Base-by-base conservation (phyloP, 805 yeast species). In the Teunomyces aglyptinius region DNA sequence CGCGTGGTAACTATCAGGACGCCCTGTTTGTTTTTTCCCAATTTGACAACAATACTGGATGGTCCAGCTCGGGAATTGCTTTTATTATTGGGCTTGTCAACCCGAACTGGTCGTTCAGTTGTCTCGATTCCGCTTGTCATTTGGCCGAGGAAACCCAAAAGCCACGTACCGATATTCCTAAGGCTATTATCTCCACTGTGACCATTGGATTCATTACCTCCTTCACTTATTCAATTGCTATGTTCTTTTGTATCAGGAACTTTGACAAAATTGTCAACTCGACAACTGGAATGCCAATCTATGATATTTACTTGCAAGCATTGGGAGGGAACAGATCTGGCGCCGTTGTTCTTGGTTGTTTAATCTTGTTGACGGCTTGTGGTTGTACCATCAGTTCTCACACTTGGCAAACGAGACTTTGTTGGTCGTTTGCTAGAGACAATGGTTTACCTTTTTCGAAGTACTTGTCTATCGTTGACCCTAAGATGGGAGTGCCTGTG, bases 351-450 rank as follows among this genome's bases (percentile, higher is more conserved):
- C 58, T 70, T 43, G 74, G 71, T 3, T 48, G 58, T 24, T 58
- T 70, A 45, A 60, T 70, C 26, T 59, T 68, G 41, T 51, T 66
- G 35, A 68, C 73, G 41, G 72, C 68, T 20, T 53, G 55, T 35
- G 73, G 73, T 2, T 68, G 73, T 55, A 70, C 71, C 26, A 63
- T 69, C 45, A 58, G 69, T 29, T 67, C 69, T 39, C 73, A 69
- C 57, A 70, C 75, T 19, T 70, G 73, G 74, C 75, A 70, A 61
- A 67, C 74, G 20, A 62, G 75, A 58, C 59, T 70, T 49, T 68
- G 73, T 53, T 70, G 74, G 74, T 66, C 73, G 8, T 70, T 70
- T 55, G 61, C 71, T 41, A 65, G 75, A 62, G 75, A 70, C 62
- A 64, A 67, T 47, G 75, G 75, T 10, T 63, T 70, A 54, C 75